Base-by-base conservation (phyloP, 2,329 filamentous ascomycete species). In the Meredithiella fracta region DNA sequence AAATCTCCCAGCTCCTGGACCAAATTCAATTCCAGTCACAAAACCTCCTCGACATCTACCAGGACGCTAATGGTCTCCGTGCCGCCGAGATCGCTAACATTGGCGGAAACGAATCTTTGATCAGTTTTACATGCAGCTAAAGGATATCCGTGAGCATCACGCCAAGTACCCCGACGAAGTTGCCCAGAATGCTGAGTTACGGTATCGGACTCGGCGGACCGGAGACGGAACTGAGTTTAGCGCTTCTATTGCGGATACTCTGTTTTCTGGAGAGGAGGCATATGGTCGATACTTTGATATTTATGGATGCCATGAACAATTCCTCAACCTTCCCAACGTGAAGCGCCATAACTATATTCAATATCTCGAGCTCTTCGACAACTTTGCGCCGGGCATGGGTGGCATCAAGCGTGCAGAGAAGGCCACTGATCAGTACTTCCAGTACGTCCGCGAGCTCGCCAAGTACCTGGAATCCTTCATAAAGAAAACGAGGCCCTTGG, bases 241-340 rank as follows among this genome's bases (percentile, higher is more conserved):
- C 25, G 57, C 54, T 20, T 79, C 84, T 50, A 80, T 90, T 54
- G 83, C 96, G 51, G 91, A 97, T 65, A 81, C 80, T 58, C 85
- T 97, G 73, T 98, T 98, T 68, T 94, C 89, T 0, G 92, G 92
- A 60, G 94, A 98, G 69, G 92, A 98, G 68, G 85, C 84, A 0
- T 96, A 85, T 64, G 92, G 92, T 47, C 85, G 88, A 62, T 98
- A 87, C 69, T 86, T 98, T 64, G 92, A 98, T 67, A 71, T 98
- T 50, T 91, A 85, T 17, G 78, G 75, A 40, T 79, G 82, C 62
- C 90, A 97, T 68, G 91, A 97, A 65, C 76, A 85, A 14, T 98
- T 89, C 65, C 76, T 96, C 59, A 98, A 98, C 65, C 74, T 98
- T 7, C 85, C 88, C 1, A 83, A 85, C 54, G 81, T 90, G 20